phyloP scores from a whole-genome alignment of 495 filamentous ascomycete genomes.

The Penicillium psychrofluorescens region DNA sequence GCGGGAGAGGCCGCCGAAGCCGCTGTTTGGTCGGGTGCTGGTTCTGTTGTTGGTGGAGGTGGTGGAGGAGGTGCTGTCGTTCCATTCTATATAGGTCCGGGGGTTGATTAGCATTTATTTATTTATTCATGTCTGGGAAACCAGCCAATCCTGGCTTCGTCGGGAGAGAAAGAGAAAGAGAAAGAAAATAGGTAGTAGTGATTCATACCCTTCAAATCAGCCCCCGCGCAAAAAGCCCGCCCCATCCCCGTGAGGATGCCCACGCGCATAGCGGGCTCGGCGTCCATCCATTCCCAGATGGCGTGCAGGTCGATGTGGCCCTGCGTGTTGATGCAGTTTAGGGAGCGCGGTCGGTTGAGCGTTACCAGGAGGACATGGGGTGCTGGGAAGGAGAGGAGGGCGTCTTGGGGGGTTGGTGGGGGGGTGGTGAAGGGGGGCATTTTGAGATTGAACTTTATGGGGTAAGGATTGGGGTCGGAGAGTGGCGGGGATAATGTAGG shows the following conservation, averaged over 20 bases:
- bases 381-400: conserved; percentile 35
- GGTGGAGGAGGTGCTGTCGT: conserved; percentile 10
- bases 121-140: background rate
- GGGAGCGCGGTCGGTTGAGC: conserved; percentile 36
- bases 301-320: conserved; percentile 46
- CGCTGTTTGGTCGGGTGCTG: conserved; percentile 12
- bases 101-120: background rate
- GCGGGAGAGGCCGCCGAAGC: conserved; percentile 38
- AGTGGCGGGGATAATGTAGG: background rate
- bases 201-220: conserved; percentile 45
- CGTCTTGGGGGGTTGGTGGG: conserved; percentile 31
- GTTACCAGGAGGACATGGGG: conserved; percentile 44
- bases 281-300: conserved; percentile 51
- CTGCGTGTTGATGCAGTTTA: conserved; percentile 44
- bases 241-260: conserved; percentile 50
- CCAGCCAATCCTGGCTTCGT: too few relatives aligned
- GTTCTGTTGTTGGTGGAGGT: conserved; percentile 4
- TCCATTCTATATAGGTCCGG: conserved; percentile 31
- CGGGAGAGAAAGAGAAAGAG: background rate
- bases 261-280: conserved; percentile 45
- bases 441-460: background rate
- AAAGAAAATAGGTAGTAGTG: background rate
- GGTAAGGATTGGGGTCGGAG: too few relatives aligned
- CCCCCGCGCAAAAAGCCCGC: conserved; percentile 52
- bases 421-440: conserved; percentile 24